Evolutionary conservation across 1,139 yeast species (phyloP).

Genomic region (Tardiomyces digboiensis): DNA sequence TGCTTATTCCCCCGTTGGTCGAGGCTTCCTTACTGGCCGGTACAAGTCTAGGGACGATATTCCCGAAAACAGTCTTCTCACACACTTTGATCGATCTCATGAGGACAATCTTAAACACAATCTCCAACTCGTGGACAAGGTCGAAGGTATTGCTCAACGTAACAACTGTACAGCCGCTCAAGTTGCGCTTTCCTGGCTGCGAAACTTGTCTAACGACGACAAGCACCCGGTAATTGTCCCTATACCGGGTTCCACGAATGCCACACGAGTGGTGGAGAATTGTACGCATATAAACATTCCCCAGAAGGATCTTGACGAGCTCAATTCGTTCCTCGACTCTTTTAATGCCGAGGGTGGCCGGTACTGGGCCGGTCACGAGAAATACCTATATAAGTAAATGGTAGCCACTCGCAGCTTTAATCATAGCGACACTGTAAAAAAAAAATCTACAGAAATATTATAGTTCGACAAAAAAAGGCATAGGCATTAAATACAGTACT

Average conservation of each 20-base stretch:
- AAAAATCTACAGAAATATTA: neutral
- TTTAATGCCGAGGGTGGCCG: neutral
- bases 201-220: conserved; percentile 30
- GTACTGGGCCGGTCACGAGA: neutral
- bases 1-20: conserved; percentile 78
- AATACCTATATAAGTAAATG: neutral
- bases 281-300: conserved; percentile 38
- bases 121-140: conserved; percentile 36
- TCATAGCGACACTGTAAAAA: too few species aligned
- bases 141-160: conserved; percentile 36
- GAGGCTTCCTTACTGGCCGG: conserved; percentile 65
- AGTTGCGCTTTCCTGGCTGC: conserved; percentile 67
- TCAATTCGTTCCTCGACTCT: conserved; percentile 16
- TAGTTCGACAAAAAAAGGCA: neutral
- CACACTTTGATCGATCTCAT: conserved; percentile 45
- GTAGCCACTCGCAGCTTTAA: too few species aligned
- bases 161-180: conserved; percentile 49
- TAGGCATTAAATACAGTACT: neutral
- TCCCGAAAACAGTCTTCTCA: conserved; percentile 47
- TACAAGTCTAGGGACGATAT: conserved; percentile 37
- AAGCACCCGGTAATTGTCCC: conserved; percentile 56
- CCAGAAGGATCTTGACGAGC: conserved; percentile 40
- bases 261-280: conserved; percentile 51
- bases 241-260: conserved; percentile 65
- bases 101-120: conserved; percentile 50